Evolutionary conservation across 768 basidiomycete genomes (phyloP), one percentile per base, ranked within the genome.

Genomic region (Infundibulicybe gibba): DNA sequence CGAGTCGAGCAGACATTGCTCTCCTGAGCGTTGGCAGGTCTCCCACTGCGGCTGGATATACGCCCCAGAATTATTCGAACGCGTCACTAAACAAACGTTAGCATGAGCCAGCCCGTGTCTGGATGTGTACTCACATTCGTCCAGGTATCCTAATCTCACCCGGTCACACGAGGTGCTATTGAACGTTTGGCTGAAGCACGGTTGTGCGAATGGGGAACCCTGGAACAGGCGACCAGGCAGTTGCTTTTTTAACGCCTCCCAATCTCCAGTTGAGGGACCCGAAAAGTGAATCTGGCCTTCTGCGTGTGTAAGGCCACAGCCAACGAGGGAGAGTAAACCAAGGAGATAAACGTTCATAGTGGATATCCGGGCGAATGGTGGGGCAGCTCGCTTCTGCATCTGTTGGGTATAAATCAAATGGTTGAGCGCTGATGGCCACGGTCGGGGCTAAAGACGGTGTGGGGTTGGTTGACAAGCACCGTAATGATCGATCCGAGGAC

Each of bases 41-140:
- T 80, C 80, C 76, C 75, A 81, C 51, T 81, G 75, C 0, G 71
- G 56, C 48, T 66, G 62, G 25, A 68, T 66, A 45, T 66, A 69
- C 4, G 54, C 64, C 16, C 59, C 55, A 5, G 63, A 55, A 5
- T 33, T n/a, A 19, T 51, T 52, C 20, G 61, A 15, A 8, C 17
- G 30, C 14, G 10, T 32, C 16, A 41, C 17, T 32, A 25, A 14
- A 34, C 31, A 17, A 32, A 9, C 31, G 37, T 13, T 12, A 10
- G 44, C 25, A 35, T 8, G 16, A 31, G 21, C 20, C 17, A 41
- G 45, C 25, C 32, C 32, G 15, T n/a, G 38, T 16, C 16, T 14
- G 14, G 17, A 8, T 15, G 6, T 30, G 4, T 10, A 45, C 35
- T 43, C 43, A 56, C 60, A 44, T 52, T 54, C 59, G 42, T 60